Conservation (phyloP, 495 filamentous ascomycete genomes). For the Antarctomyces pellizariae region DNA sequence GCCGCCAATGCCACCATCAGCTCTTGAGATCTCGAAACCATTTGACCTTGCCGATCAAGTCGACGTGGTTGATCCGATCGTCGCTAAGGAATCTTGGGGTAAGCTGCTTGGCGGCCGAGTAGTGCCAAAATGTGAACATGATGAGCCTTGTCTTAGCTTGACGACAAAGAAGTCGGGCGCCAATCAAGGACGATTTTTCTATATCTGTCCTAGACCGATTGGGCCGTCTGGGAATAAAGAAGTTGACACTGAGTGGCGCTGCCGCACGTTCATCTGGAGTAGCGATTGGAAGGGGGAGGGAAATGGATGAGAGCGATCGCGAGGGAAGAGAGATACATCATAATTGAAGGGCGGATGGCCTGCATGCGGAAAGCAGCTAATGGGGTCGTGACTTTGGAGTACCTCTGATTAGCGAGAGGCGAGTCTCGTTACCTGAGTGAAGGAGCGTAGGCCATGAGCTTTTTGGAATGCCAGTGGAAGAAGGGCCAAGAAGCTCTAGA, state of each 20-base stretch:
- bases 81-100: slow-evolving; percentile 62
- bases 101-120: slow-evolving; percentile 58
- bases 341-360: no score
- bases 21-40: not conserved
- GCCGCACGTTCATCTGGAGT: slow-evolving; percentile 67
- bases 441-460: no score
- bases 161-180: slow-evolving; percentile 69
- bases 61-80: slow-evolving; percentile 39
- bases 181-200: slow-evolving; percentile 69
- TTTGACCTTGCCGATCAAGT: slow-evolving; percentile 11
- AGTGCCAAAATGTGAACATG: slow-evolving; percentile 64
- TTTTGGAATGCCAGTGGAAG: no score
- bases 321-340: no score
- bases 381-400: no score
- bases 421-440: no score
- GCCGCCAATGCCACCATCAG: slow-evolving; percentile 1
- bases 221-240: slow-evolving; percentile 71
- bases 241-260: slow-evolving; percentile 61
- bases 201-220: slow-evolving; percentile 60
- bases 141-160: slow-evolving; percentile 60
- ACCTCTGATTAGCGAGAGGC: no score
- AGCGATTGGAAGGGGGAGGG: slow-evolving; percentile 13
- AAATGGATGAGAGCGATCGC: no score
- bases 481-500: no score
- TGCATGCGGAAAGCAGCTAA: no score